Base-by-base conservation (phyloP, 345 rosid genomes). In the Kandelia obovata region DNA sequence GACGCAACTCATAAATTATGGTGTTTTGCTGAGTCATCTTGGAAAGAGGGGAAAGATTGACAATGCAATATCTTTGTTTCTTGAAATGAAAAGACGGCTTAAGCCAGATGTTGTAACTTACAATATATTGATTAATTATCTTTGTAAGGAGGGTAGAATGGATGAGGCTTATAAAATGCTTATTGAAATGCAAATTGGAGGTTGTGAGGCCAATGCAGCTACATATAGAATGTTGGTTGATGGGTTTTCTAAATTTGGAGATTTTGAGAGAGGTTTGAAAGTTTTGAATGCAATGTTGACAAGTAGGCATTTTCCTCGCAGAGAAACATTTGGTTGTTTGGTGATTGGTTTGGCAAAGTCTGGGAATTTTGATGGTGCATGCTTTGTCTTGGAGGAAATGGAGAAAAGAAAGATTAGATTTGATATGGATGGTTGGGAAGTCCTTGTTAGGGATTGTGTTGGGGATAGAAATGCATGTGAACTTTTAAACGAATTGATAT, bases 141-240 rank as follows among this genome's bases (percentile, higher is more conserved):
- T 94, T 21, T 91, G 97, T 63, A 77, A 75, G 78, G 92, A 81
- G 37, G 78, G 87, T 61, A 85, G 79, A 77, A 81, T 67, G 0
- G 61, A 71, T 0, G 95, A 91, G 75, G 97, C 95, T 17, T 89
- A 89, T 68, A 88, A 80, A 65, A 60, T 78, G 32, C 53, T 89
- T 69, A 76, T 73, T 23, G 98, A 88, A 32, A 88, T 94, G 96
- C 90, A 89, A 72, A 69, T 94, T 67, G 87, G 80, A 65, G 92
- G 95, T 61, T 79, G 88, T 49, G 83, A 84, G 71, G 95, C 96
- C 0, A 94, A 88, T 85, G 97, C 96, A 27, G 96, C 90, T n/a
- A 88, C 95, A 0, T 94, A 86, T 53, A 82, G 97, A 69, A 89
- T 85, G 90, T 75, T 94, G 84, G 76, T 85, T 59, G 98, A 94